A percentile compares a stretch with the other conserved stretches of the same genome.
phyloP scores from a whole-genome alignment of 768 basidiomycete species.

The Termitomyces sp. region DNA sequence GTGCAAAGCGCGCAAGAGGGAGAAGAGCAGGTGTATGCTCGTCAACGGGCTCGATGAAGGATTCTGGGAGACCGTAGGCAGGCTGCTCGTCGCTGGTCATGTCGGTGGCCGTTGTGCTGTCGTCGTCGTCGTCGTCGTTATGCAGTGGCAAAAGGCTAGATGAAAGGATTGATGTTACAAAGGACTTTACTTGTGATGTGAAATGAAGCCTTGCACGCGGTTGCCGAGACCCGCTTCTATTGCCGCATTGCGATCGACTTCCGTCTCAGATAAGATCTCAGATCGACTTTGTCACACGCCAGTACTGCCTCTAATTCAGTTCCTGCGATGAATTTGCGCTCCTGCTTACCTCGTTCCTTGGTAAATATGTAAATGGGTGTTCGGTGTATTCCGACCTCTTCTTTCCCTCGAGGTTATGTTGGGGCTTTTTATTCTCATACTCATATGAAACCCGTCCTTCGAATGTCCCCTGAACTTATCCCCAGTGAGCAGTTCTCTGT shows the following conservation, averaged over 20 bases:
- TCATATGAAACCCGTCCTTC: neutral
- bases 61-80: neutral
- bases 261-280: constrained; percentile 13
- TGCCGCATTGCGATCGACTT: constrained; percentile 9
- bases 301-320: neutral
- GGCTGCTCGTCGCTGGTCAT: neutral
- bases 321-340: neutral
- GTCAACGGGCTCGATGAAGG: neutral
- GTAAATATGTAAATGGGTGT: too few species aligned
- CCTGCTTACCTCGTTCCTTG: neutral
- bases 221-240: constrained; percentile 12
- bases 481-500: neutral
- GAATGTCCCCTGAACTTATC: neutral
- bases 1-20: constrained; percentile 43
- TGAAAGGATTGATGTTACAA: neutral
- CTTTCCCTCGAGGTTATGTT: neutral
- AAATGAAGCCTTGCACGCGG: constrained; percentile 1
- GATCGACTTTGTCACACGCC: neutral
- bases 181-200: constrained; percentile 1
- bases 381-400: neutral
- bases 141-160: neutral
- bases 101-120: neutral
- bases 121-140: constrained; percentile 2
- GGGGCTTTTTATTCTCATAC: neutral
- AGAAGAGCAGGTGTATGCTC: constrained; percentile 16